Evolutionary conservation across 1,139 yeast genomes (phyloP).

Genomic region (Candida sp.): DNA sequence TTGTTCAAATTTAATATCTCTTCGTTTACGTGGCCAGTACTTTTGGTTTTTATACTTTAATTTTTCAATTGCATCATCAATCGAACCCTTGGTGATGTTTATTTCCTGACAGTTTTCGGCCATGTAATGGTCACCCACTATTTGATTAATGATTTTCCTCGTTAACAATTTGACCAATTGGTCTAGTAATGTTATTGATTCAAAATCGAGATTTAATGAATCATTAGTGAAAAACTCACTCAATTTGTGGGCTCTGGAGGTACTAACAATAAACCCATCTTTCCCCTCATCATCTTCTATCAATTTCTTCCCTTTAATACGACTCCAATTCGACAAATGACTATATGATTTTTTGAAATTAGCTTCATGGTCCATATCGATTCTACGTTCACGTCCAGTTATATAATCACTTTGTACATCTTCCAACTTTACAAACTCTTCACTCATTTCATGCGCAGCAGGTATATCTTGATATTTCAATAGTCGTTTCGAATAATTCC

Average conservation of each 20-base stretch:
- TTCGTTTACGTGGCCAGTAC: background rate
- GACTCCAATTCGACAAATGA: background rate
- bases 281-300: background rate
- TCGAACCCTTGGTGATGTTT: background rate
- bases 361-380: background rate
- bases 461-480: constrained; percentile 45
- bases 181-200: background rate
- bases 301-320: background rate
- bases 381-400: constrained; percentile 6
- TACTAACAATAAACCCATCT: background rate
- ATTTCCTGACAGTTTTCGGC: background rate
- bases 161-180: background rate
- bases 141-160: background rate
- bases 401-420: constrained; percentile 36
- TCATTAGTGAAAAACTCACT: background rate
- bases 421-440: constrained; percentile 44
- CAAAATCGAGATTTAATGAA: background rate
- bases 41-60: background rate
- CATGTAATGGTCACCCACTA: background rate
- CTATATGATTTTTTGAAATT: background rate
- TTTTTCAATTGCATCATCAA: background rate
- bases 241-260: background rate
- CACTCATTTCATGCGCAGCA: constrained; percentile 51
- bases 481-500: constrained; percentile 11
- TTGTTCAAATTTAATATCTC: background rate